Evolutionary conservation across 2,329 filamentous ascomycete species (phyloP).

Genomic region (Penicillium sp.): DNA sequence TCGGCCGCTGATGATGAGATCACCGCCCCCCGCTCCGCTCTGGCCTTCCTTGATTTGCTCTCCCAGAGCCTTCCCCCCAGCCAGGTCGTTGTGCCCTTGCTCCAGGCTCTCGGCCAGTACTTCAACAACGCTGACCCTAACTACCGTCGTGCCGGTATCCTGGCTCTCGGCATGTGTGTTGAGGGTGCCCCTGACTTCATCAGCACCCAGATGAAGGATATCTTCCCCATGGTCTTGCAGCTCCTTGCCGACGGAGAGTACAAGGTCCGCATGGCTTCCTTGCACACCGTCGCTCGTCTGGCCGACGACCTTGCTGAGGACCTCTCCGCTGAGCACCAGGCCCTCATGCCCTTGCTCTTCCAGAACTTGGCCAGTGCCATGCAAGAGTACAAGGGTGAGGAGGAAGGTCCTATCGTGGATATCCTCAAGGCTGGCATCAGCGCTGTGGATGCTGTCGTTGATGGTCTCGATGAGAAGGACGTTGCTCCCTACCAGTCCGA

Average conservation of each 20-base stretch:
- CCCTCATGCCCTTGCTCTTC: constrained; percentile 78
- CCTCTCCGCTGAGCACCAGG: constrained; percentile 79
- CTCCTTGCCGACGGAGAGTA: constrained; percentile 81
- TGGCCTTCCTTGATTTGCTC: constrained; percentile 85
- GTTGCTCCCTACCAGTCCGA: constrained; percentile 80
- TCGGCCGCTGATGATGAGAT: constrained; percentile 76
- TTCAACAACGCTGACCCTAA: constrained; percentile 72
- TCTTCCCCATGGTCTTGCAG: constrained; percentile 80
- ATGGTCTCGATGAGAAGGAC: constrained; percentile 72
- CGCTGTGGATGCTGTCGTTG: constrained; percentile 87
- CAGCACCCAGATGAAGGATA: constrained; percentile 81
- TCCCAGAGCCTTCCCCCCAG: constrained; percentile 85
- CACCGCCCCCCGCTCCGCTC: constrained; percentile 79
- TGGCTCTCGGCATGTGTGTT: constrained; percentile 89
- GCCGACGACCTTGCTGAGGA: constrained; percentile 93
- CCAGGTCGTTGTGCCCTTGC: constrained; percentile 88
- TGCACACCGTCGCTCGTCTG: constrained; percentile 84
- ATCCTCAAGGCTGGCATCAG: constrained; percentile 89
- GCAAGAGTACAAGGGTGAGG: constrained; percentile 62
- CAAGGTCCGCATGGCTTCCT: constrained; percentile 80
- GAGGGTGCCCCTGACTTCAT: constrained; percentile 98
- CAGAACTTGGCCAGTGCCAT: constrained; percentile 85
- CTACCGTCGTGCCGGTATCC: constrained; percentile 84
- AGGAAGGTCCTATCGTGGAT: constrained; percentile 72
- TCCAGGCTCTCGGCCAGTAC: constrained; percentile 82